phyloP scores from a whole-genome alignment of 495 filamentous ascomycete genomes.

The Daldinia childiae region DNA sequence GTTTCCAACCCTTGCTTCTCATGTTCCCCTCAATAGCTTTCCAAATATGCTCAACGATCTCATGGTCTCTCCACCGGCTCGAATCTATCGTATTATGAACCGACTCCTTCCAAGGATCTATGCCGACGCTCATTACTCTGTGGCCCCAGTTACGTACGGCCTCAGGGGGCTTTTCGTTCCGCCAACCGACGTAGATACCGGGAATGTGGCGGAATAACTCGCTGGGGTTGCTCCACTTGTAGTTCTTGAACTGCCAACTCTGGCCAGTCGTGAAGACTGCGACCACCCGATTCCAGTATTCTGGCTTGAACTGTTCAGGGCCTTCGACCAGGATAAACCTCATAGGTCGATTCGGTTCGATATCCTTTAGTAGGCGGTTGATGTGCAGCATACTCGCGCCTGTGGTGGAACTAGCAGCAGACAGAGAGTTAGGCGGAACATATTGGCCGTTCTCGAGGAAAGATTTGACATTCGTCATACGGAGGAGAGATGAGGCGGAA shows the following conservation, averaged over 20 bases:
- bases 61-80: constrained; percentile 87
- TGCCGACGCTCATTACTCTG: constrained; percentile 73
- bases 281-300: constrained; percentile 96
- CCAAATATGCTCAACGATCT: constrained; percentile 95
- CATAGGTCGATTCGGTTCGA: constrained; percentile 75
- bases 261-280: constrained; percentile 98
- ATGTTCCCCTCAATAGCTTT: constrained; percentile 87
- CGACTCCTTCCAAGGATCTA: constrained; percentile 81
- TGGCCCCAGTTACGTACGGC: constrained; percentile 85
- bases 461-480: constrained; percentile 94
- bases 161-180: constrained; percentile 81
- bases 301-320: constrained; percentile 93
- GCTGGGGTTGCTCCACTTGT: constrained; percentile 90
- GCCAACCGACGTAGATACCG: constrained; percentile 91
- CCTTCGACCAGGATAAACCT: constrained; percentile 95
- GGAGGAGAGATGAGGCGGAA: constrained; percentile 96
- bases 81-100: constrained; percentile 56
- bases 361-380: constrained; percentile 76
- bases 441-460: constrained; percentile 91
- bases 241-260: constrained; percentile 97
- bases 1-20: constrained; percentile 83
- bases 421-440: constrained; percentile 75
- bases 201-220: constrained; percentile 90
- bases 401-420: constrained; percentile 62
- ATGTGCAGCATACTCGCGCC: constrained; percentile 83